Evolutionary conservation across 148 eudicot genomes (phyloP), one percentile per base, ranked within the genome.

Genomic region (Fallopia convolvulus): DNA sequence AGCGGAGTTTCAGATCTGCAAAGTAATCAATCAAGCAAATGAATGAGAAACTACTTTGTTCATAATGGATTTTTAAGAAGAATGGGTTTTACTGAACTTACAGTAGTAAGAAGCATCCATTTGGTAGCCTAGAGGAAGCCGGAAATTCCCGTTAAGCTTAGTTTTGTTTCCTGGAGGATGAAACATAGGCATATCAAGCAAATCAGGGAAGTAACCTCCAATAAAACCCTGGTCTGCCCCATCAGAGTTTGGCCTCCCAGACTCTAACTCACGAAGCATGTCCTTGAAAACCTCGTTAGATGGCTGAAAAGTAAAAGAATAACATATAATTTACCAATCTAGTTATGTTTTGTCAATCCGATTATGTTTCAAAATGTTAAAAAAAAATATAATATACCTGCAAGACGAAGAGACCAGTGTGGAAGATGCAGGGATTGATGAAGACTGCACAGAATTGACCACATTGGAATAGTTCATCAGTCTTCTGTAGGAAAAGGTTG

Each of bases 371-470:
- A 2, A 1, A 4, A 36, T 36, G 4, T 0, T 36, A 0, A 66
- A 33, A 36, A 0, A 68, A 68, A 36, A 9, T 5, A 68, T 15
- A 36, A 23, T n/a, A 65, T 83, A 91, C 98, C 98, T 93, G 83
- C 74, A 94, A 81, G 48, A 96, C 99, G 44, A 96, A 96, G 76
- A 93, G 94, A 33, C 99, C 99, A 10, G 99, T 96, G 80, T 96
- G 99, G 83, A 96, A 96, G 77, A 96, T 93, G 86, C 99, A 96
- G 17, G 99, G 99, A 74, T 96, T 96, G 83, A 96, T 96, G 83
- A 96, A 96, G 73, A 84, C 99, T 0, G 98, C 99, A 84, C 99
- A 96, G 47, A 96, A 96, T 60, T 90, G 87, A 53, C 99, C 99
- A 78, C 99, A 96, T 72, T 91, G 99, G 87, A 96, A 96, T 75